Percentiles rank a stretch among this genome's conserved stretches.
Evolutionary conservation across 1,139 yeast genomes (phyloP).

Genomic region (Kodamaea alishanica): DNA sequence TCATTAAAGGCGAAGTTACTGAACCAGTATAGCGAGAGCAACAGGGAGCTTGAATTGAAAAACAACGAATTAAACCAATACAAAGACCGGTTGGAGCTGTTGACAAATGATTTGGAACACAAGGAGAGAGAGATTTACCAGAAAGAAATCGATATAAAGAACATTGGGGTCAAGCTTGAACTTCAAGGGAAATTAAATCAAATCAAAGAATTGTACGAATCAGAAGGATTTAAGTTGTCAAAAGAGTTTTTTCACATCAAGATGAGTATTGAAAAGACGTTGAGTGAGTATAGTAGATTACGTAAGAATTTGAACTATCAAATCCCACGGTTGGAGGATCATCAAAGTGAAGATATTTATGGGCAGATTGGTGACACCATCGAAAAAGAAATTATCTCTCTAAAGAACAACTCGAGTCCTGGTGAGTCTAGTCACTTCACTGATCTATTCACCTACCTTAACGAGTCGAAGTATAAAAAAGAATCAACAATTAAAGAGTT

Average conservation of each 20-base stretch:
- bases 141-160: constrained; percentile 7
- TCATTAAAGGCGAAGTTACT: constrained; percentile 3
- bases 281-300: constrained; percentile 10
- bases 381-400: constrained; percentile 10
- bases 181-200: constrained; percentile 6
- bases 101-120: constrained; percentile 8
- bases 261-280: constrained; percentile 9
- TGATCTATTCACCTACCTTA: constrained; percentile 9
- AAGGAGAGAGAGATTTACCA: constrained; percentile 6
- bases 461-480: constrained; percentile 7
- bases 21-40: constrained; percentile 2
- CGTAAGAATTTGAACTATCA: constrained; percentile 5
- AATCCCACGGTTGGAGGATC: constrained; percentile 4
- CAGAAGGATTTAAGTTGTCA: constrained; percentile 7
- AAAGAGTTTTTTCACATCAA: constrained; percentile 12
- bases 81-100: constrained; percentile 4
- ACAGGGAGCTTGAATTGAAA: constrained; percentile 2
- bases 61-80: neutral
- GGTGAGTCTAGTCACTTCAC: constrained; percentile 7
- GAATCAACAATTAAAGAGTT: constrained; percentile 10
- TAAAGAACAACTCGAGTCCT: constrained; percentile 4
- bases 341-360: constrained; percentile 2
- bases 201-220: constrained; percentile 12
- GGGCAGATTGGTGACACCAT: constrained; percentile 9
- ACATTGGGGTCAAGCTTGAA: constrained; percentile 2